phyloP scores from a whole-genome alignment of 2,329 filamentous ascomycete genomes.

The Colletotrichum ledebouriae region DNA sequence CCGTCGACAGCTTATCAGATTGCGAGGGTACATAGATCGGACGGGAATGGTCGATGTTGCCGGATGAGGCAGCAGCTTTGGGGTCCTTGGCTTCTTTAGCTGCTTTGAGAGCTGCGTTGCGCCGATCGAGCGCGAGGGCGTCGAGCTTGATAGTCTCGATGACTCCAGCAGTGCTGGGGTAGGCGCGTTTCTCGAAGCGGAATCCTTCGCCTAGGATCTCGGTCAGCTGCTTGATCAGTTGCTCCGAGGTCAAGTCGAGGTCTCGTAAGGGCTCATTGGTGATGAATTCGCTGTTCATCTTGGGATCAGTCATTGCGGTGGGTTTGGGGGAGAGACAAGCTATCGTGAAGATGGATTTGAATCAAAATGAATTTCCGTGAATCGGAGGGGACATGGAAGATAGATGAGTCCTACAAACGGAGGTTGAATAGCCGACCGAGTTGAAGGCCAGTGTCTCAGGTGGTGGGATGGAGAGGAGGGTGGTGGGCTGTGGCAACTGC shows the following conservation, averaged over 20 bases:
- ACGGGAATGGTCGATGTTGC: neutral
- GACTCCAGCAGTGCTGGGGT: conserved; percentile 8
- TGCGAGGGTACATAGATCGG: conserved; percentile 24
- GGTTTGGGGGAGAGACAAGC: neutral
- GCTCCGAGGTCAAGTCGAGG: neutral
- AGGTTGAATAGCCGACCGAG: neutral
- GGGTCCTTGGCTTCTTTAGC: conserved; percentile 14
- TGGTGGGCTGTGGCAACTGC: too few species aligned
- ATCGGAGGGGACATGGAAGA: neutral
- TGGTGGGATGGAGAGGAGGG: too few species aligned
- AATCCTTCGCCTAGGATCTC: conserved; percentile 7
- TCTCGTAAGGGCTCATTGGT: conserved; percentile 2
- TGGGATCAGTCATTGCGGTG: neutral
- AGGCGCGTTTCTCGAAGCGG: conserved; percentile 14
- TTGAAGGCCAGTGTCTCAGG: too few species aligned
- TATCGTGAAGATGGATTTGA: too few species aligned
- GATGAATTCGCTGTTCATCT: conserved; percentile 3
- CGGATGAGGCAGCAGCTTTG: neutral
- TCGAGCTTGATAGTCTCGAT: conserved; percentile 18
- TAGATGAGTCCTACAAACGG: conserved; percentile 6
- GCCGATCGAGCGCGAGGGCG: conserved; percentile 26
- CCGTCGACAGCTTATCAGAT: conserved; percentile 25
- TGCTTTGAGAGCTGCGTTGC: conserved; percentile 24
- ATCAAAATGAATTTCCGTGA: neutral
- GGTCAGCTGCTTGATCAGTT: conserved; percentile 16